These are phyloP conservation scores for Stephania japonica DNA, from an alignment of 164 flowering plant species.

Conservation along the genomic window DNA sequence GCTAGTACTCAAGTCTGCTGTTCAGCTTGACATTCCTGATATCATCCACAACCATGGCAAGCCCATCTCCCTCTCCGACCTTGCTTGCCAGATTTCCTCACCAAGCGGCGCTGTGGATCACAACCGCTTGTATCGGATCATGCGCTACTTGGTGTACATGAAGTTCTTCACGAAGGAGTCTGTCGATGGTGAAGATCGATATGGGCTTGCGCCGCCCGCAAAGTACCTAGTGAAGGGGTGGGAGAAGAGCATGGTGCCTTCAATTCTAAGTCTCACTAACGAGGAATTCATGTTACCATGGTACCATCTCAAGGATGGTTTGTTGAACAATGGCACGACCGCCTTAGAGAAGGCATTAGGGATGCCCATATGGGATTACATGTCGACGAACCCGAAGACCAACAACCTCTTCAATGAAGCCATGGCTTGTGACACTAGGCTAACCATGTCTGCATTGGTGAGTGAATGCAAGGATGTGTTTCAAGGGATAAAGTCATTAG, in stretches of 20 bases:
- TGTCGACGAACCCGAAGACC: slow-evolving; percentile 17
- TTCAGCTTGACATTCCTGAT: slow-evolving; percentile 37
- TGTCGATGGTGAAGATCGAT: not conserved
- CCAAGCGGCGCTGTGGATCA: slow-evolving; percentile 4
- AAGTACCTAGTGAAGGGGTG: slow-evolving; percentile 15
- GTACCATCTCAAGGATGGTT: slow-evolving; percentile 12
- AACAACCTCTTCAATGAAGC: slow-evolving; percentile 24
- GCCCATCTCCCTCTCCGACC: slow-evolving; percentile 28
- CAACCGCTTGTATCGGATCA: slow-evolving; percentile 19
- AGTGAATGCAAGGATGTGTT: slow-evolving; percentile 13
- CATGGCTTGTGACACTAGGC: slow-evolving; percentile 24
- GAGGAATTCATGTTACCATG: slow-evolving; percentile 20
- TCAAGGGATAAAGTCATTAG: slow-evolving; percentile 14
- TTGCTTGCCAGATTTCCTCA: slow-evolving; percentile 17
- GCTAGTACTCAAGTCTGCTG: slow-evolving; percentile 28
- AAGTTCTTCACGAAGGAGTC: slow-evolving; percentile 14
- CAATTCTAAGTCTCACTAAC: slow-evolving; percentile 8
- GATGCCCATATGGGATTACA: slow-evolving; percentile 24
- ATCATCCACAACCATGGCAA: slow-evolving; percentile 34
- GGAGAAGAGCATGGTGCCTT: slow-evolving; percentile 16
- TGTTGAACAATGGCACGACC: not conserved
- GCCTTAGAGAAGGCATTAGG: slow-evolving; percentile 34
- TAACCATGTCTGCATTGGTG: slow-evolving; percentile 13
- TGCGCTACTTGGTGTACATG: slow-evolving; percentile 27
- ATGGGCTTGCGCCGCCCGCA: slow-evolving; percentile 17